A percentile compares a stretch with the other conserved stretches of the same genome.
These are phyloP conservation scores for Chaetomium cochliodes DNA, from an alignment of 495 filamentous ascomycete species.

Conservation along the genomic window DNA sequence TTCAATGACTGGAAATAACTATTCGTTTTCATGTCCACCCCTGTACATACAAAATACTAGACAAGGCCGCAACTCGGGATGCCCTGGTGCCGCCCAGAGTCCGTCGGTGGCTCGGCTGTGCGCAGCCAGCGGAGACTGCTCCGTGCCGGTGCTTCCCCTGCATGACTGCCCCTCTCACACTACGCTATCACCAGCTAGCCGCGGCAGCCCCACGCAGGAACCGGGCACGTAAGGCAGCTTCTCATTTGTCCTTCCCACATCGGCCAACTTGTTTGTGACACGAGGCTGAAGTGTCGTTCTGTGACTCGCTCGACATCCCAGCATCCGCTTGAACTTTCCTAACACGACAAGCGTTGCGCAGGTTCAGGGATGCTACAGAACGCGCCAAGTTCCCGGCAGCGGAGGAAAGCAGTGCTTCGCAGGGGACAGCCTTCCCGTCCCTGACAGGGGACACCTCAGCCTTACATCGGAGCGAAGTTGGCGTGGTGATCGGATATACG, in stretches of 20 bases:
- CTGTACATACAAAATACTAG: not conserved
- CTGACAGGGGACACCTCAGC: not conserved
- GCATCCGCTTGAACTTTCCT: slow-evolving; percentile 14
- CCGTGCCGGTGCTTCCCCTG: not conserved
- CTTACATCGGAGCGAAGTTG: not conserved
- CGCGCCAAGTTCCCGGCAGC: not conserved
- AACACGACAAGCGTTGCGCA: not conserved
- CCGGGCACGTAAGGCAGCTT: not conserved
- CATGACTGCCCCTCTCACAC: not conserved
- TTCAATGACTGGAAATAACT: not conserved
- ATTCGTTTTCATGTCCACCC: not conserved
- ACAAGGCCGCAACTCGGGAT: not conserved
- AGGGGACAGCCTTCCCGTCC: not conserved
- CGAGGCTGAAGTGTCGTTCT: not conserved
- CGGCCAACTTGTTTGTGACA: slow-evolving; percentile 20
- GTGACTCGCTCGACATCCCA: slow-evolving; percentile 5
- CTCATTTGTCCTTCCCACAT: slow-evolving; percentile 21
- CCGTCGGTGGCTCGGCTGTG: not conserved
- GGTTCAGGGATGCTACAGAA: not conserved
- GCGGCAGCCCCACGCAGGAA: not conserved
- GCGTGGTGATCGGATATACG: not conserved
- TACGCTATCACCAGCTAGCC: slow-evolving; percentile 1
- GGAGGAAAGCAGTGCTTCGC: not conserved
- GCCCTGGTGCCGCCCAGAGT: no score
- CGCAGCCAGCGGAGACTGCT: not conserved